Base-by-base conservation (phyloP, 129 eudicot species). In the Pulicaria dysenterica region DNA sequence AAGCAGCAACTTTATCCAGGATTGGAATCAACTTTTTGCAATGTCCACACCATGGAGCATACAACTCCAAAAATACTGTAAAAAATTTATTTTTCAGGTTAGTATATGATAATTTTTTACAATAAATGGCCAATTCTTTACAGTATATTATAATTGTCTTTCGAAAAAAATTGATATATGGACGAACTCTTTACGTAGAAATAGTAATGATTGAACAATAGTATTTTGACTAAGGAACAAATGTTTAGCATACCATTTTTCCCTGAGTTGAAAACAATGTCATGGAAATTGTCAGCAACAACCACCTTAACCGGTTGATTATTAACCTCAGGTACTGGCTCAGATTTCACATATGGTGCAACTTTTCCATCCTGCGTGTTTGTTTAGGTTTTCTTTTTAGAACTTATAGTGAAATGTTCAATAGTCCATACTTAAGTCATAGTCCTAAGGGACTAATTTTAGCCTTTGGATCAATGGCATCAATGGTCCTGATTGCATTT, bases 11-110 rank as follows among this genome's bases (percentile, higher is more conserved):
- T 82, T 90, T 96, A 73, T 90, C 91, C 75, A 94, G 82, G 48
- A 90, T 83, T n/a, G 98, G 96, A n/a, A 88, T 85, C 85, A 94
- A 81, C 79, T 82, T 87, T 59, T 94, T 88, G 85, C 98, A 94
- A 83, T 94, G 96, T 69, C 91, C 95, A 53, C 98, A 94, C 98
- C 93, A 90, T 4, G 96, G 96, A 6, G 98, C 98, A 69, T 94
- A 90, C 71, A 94, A 85, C 84, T 89, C 96, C 72, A 94, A 54
- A 5, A 90, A 74, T 78, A 94, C 96, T 94, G 85, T 78, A 75
- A 14, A 63, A 38, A 14, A 19, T 56, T 54, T 42, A 67, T 56
- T 36, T 36, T 34, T 41, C 12, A 4, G 14, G 53, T 55, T 43
- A 61, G 62, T 6, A 8, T 24, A 24, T 24, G 31, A 24, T 24